Evolutionary conservation across 2,329 filamentous ascomycete species (phyloP), one percentile per base, ranked within the genome.

Genomic region (Xylariaceae sp.): DNA sequence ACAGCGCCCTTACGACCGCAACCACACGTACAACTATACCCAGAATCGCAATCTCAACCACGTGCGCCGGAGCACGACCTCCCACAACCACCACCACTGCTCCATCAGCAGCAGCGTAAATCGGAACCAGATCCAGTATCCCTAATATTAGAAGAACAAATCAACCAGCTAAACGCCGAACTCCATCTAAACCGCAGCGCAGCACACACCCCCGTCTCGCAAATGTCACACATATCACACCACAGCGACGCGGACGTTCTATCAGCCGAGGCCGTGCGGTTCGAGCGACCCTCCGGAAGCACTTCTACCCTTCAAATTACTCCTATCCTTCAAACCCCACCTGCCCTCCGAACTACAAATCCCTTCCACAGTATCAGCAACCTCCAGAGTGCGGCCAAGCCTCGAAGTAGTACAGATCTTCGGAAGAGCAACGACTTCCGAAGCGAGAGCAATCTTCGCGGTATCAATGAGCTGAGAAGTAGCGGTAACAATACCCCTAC

Each of bases 211-310:
- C 58, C 58, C 2, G 15, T 42, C 9, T 60, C 58, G 6, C 13
- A 16, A 37, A 10, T 18, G 10, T 37, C 35, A 13, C 39, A 44
- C 4, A 52, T 59, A 3, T 63, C 60, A 2, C 69, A 76, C 23
- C 72, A 75, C 42, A 78, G 64, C 47, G 65, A 70, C 18, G 60
- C 55, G 3, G 63, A 64, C 4, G 57, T 69, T 8, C 39, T 62
- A 9, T 64, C 75, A 16, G 81, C 80, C 3, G 73, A 81, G 64
- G 76, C 73, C n/a, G 71, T 82, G 44, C 62, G 57, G 42, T 58
- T 70, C 26, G 67, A 70, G 58, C 63, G 67, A 2, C 54, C 49
- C 2, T 36, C 51, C 1, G 55, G 49, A 6, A 58, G 45, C 26
- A 49, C 55, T 2, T 52, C 51, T 2, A 58, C 55, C 11, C 44